These are phyloP conservation scores for Postia placenta DNA, from an alignment of 768 basidiomycete genomes.

Conservation along the genomic window DNA sequence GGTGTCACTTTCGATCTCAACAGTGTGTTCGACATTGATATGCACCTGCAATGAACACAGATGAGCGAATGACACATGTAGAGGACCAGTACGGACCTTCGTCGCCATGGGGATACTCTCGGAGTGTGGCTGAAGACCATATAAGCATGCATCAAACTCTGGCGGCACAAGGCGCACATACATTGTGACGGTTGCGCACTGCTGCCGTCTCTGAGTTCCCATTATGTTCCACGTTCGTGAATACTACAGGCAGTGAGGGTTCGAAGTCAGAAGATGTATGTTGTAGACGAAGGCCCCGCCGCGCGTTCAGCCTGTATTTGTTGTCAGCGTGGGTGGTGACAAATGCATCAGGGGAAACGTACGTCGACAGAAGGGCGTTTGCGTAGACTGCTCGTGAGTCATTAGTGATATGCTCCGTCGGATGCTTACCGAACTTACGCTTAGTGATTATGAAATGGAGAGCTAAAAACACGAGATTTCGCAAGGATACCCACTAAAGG, in stretches of 20 bases:
- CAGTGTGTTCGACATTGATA: conserved; percentile 1
- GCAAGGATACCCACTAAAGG: conserved; percentile 18
- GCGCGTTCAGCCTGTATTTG: conserved; percentile 8
- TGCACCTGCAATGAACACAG: background rate
- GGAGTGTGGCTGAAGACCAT: background rate
- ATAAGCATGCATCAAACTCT: background rate
- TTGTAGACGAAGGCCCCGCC: conserved; percentile 3
- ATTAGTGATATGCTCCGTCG: background rate
- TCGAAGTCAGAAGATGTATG: conserved; percentile 1
- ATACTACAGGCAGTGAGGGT: background rate
- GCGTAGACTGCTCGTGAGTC: conserved; percentile 9
- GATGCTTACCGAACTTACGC: conserved; percentile 7
- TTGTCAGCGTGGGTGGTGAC: background rate
- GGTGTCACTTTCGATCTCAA: background rate
- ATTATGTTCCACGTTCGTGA: background rate
- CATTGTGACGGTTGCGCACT: background rate
- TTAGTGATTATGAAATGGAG: conserved; percentile 21
- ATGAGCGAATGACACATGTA: background rate
- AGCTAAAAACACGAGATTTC: conserved; percentile 17
- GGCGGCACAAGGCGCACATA: background rate
- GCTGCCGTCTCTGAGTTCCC: background rate
- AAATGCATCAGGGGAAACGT: background rate
- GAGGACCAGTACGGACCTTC: background rate
- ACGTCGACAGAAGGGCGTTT: conserved; percentile 14
- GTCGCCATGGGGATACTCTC: background rate